Conservation (phyloP, 169 alveolate species). For the Miamiensis avidus region DNA sequence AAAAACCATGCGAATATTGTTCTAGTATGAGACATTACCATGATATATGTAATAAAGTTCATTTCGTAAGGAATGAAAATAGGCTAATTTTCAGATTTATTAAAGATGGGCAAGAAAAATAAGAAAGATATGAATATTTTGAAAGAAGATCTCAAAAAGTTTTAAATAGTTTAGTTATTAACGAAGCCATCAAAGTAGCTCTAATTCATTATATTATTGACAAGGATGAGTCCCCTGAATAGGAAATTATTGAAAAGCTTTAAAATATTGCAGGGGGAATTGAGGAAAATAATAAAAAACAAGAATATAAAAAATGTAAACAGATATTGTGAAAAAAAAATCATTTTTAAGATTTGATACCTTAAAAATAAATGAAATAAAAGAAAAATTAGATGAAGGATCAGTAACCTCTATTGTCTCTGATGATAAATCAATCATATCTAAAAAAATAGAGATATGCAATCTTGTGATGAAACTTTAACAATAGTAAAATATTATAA, state of each 20-base stretch:
- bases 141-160: not conserved
- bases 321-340: too few relatives aligned
- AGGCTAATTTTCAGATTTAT: not conserved
- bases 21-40: not conserved
- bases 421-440: too few relatives aligned
- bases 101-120: not conserved
- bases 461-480: too few relatives aligned
- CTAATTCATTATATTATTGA: too few relatives aligned
- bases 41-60: not conserved
- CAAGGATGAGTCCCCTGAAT: not conserved
- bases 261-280: not conserved
- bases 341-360: too few relatives aligned
- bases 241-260: not conserved
- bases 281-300: too few relatives aligned
- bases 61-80: not conserved
- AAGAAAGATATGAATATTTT: not conserved
- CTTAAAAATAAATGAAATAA: too few relatives aligned
- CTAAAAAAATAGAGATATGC: too few relatives aligned
- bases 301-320: too few relatives aligned
- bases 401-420: too few relatives aligned
- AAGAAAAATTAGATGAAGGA: too few relatives aligned
- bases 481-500: too few relatives aligned
- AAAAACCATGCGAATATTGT: not conserved
- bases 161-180: not conserved
- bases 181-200: not conserved